Evolutionary conservation across 108 stramenopile species (phyloP).

Genomic region (Ochromonas danica): DNA sequence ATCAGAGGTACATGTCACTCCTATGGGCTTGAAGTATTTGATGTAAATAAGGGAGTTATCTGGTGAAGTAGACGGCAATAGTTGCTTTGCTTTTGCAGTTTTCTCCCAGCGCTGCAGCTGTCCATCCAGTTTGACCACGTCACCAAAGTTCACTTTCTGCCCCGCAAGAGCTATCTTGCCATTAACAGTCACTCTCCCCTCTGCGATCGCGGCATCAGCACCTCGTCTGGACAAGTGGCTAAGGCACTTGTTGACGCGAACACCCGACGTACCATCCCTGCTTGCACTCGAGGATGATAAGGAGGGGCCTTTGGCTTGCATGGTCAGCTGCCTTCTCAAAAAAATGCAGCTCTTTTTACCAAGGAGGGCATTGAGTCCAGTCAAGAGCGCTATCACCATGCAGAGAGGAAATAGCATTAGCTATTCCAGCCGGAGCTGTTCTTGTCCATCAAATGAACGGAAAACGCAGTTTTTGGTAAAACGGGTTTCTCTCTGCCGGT

Average conservation of each 20-base stretch:
- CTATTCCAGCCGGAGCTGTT: no score
- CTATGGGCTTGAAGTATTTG: slow-evolving; percentile 24
- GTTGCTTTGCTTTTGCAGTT: not conserved
- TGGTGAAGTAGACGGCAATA: not conserved
- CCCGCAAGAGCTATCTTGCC: not conserved
- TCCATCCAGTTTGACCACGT: slow-evolving; percentile 25
- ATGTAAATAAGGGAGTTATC: slow-evolving; percentile 7
- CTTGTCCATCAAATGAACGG: no score
- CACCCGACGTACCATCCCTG: no score
- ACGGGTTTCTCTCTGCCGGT: no score
- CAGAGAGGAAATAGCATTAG: no score
- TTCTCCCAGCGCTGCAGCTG: not conserved
- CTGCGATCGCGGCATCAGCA: slow-evolving; percentile 24
- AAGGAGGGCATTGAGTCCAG: no score
- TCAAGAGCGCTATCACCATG: no score
- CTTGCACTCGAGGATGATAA: no score
- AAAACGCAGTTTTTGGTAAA: no score
- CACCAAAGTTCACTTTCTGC: not conserved
- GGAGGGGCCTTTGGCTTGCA: no score
- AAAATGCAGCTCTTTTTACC: no score
- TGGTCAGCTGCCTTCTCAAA: no score
- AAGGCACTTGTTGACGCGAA: slow-evolving; percentile 26
- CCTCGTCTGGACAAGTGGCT: not conserved
- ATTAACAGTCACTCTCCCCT: slow-evolving; percentile 15
- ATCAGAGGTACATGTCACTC: slow-evolving; percentile 34